phyloP scores from a whole-genome alignment of 257 asterid species.

The Nicotiana tomentosiformis region DNA sequence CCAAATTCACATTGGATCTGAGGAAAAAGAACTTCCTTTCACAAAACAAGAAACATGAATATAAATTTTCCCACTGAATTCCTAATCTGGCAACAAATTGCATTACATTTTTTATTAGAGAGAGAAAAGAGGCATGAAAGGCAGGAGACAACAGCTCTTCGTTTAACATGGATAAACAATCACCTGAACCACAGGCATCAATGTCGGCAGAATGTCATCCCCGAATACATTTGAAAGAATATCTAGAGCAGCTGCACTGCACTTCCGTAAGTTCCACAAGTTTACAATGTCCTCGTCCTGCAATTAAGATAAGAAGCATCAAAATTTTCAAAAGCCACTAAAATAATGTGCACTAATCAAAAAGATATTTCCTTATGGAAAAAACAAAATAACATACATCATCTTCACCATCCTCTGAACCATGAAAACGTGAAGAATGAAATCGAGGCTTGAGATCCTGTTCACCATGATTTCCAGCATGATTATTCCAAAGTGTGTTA shows the following conservation, averaged over 20 bases:
- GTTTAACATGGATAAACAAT: neutral
- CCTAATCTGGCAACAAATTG: too few species aligned
- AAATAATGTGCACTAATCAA: neutral
- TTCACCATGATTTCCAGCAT: neutral
- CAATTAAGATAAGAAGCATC: neutral
- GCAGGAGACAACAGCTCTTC: neutral
- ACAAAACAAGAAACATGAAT: too few species aligned
- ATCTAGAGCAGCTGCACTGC: slow-evolving; percentile 64
- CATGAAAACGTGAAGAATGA: slow-evolving; percentile 95
- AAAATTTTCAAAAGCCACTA: neutral
- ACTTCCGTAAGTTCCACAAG: slow-evolving; percentile 91
- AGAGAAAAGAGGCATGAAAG: neutral
- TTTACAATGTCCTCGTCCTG: slow-evolving; percentile 67
- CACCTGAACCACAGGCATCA: slow-evolving; percentile 91
- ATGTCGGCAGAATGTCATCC: slow-evolving; percentile 78
- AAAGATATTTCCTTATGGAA: neutral
- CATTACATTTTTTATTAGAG: neutral
- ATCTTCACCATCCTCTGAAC: slow-evolving; percentile 86
- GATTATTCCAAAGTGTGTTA: neutral
- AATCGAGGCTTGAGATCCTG: slow-evolving; percentile 98
- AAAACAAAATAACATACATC: slow-evolving; percentile 39
- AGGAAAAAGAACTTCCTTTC: too few species aligned
- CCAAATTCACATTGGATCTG: too few species aligned
- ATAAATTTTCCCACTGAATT: too few species aligned
- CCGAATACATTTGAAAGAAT: slow-evolving; percentile 77